These are phyloP conservation scores for Canna indica DNA, from an alignment of 176 grass and related monocot genomes.

Conservation along the genomic window DNA sequence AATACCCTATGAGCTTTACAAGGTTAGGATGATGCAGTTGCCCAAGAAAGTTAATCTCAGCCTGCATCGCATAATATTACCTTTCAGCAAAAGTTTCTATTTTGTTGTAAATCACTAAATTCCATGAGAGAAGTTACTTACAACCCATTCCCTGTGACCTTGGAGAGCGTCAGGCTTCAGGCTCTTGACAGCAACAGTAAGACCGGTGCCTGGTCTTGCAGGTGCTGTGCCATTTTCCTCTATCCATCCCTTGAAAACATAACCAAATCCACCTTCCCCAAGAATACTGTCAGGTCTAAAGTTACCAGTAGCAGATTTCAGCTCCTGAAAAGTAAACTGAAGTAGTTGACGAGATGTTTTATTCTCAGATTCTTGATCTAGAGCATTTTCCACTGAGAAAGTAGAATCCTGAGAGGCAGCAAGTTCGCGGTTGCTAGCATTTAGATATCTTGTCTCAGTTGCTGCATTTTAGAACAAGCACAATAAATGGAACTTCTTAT, in stretches of 20 bases:
- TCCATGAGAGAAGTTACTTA: conserved; percentile 30
- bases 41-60: conserved; percentile 92
- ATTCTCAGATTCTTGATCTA: conserved; percentile 36
- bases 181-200: conserved; percentile 96
- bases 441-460: conserved; percentile 69
- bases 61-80: conserved; percentile 36
- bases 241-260: conserved; percentile 98
- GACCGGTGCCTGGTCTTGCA: conserved; percentile 81
- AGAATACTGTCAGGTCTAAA: conserved; percentile 98
- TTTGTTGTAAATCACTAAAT: neutral
- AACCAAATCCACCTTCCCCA: conserved; percentile 96
- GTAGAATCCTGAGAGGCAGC: conserved; percentile 41
- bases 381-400: conserved; percentile 38
- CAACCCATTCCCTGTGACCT: conserved; percentile 99
- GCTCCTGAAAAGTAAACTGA: conserved; percentile 90
- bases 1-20: conserved; percentile 97
- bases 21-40: conserved; percentile 95
- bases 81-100: neutral
- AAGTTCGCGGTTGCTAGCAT: conserved; percentile 59
- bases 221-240: conserved; percentile 74
- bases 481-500: neutral
- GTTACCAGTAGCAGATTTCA: conserved; percentile 90
- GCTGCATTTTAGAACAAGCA: conserved; percentile 24
- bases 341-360: conserved; percentile 55
- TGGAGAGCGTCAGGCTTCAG: conserved; percentile 94